Evolutionary conservation across 768 basidiomycete species (phyloP).

Genomic region (Suillus paluster): DNA sequence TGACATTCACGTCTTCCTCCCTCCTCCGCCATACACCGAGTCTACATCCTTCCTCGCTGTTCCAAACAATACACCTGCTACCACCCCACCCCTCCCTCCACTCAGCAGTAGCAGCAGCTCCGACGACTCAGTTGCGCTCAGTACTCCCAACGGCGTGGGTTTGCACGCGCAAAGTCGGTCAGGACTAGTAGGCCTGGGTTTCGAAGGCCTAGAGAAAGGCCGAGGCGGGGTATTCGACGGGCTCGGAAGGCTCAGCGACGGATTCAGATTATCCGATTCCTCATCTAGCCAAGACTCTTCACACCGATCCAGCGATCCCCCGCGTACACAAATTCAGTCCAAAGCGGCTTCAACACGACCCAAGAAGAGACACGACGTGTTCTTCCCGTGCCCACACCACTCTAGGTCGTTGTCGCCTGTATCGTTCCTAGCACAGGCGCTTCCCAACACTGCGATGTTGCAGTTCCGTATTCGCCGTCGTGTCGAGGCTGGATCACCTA

Average conservation of each 20-base stretch:
- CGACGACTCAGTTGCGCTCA: background rate
- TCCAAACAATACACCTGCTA: constrained; percentile 33
- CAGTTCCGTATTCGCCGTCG: constrained; percentile 19
- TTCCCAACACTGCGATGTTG: constrained; percentile 8
- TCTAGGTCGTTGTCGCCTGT: constrained; percentile 10
- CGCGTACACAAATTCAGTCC: constrained; percentile 7
- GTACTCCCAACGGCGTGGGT: background rate
- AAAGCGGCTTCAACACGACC: constrained; percentile 22
- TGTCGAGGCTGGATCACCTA: constrained; percentile 24
- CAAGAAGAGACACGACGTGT: constrained; percentile 29
- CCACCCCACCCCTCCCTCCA: background rate
- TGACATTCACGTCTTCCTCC: constrained; percentile 30
- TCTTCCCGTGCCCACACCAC: constrained; percentile 25
- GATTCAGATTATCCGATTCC: constrained; percentile 20
- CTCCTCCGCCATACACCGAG: constrained; percentile 26
- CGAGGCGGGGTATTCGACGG: constrained; percentile 33
- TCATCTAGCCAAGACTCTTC: too few species aligned
- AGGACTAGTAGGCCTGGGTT: constrained; percentile 27
- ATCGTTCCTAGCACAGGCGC: constrained; percentile 15
- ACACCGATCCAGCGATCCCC: background rate
- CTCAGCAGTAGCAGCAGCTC: background rate
- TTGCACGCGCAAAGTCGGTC: background rate
- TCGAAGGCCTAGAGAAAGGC: constrained; percentile 28
- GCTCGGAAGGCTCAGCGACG: constrained; percentile 32
- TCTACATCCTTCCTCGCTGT: constrained; percentile 20